Conservation (phyloP, 805 yeast genomes). For the Metschnikowia santaceciliae region DNA sequence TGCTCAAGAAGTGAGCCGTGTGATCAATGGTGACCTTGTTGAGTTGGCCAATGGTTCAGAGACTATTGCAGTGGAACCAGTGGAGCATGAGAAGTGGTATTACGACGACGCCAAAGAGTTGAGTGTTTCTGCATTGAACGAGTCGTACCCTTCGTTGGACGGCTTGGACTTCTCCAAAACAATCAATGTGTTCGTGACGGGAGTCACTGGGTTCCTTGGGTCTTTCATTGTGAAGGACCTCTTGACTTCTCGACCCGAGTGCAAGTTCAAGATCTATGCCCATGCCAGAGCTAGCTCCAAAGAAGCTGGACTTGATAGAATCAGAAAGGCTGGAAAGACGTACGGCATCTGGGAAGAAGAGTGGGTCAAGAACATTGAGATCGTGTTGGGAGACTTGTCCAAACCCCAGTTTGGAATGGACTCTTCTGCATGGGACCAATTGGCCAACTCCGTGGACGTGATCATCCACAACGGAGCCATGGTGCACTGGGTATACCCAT, state of each 20-base stretch:
- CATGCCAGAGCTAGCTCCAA: conserved; percentile 84
- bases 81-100: conserved; percentile 34
- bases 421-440: conserved; percentile 51
- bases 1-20: conserved; percentile 64
- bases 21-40: conserved; percentile 48
- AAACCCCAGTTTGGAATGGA: conserved; percentile 66
- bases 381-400: conserved; percentile 81
- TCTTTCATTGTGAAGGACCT: conserved; percentile 80
- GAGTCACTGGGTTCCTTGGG: conserved; percentile 95
- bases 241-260: conserved; percentile 47
- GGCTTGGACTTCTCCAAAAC: conserved; percentile 30
- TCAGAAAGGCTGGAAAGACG: conserved; percentile 68
- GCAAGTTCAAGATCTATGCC: conserved; percentile 62
- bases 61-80: conserved; percentile 9
- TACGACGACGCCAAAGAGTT: conserved; percentile 68
- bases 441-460: conserved; percentile 65
- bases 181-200: conserved; percentile 79
- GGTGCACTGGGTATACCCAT: conserved; percentile 98
- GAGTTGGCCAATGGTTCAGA: conserved; percentile 33
- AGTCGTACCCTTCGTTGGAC: conserved; percentile 44
- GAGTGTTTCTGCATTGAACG: conserved; percentile 36
- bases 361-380: conserved; percentile 55
- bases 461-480: conserved; percentile 96
- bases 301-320: conserved; percentile 69
- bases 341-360: conserved; percentile 76